Evolutionary conservation across 305 asterid species (phyloP).

Genomic region (Fraxinus sp.): DNA sequence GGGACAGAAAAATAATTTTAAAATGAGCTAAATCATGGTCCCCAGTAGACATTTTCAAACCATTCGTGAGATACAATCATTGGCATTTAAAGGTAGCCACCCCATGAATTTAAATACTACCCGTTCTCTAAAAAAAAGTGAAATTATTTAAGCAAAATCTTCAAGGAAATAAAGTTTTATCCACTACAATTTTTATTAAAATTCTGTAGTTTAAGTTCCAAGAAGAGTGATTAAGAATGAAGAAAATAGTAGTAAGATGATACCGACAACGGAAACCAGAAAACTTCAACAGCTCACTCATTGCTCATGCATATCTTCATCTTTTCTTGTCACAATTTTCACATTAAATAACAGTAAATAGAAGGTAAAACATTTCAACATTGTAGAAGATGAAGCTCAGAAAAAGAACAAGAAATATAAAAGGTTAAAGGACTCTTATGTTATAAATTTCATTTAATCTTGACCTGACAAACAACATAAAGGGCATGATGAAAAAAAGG

Average conservation of each 20-base stretch:
- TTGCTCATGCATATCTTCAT: not conserved
- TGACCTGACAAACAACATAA: not conserved
- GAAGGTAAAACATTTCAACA: not conserved
- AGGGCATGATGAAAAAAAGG: not conserved
- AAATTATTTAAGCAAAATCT: not conserved
- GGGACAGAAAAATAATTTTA: not conserved
- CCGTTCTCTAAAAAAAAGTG: not conserved
- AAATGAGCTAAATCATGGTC: not conserved
- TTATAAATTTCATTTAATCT: not conserved
- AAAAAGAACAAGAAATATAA: not conserved
- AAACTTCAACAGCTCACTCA: not conserved
- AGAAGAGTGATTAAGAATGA: not conserved
- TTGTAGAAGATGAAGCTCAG: not conserved
- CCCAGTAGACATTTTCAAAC: not conserved
- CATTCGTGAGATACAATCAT: not conserved
- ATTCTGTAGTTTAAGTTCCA: not conserved
- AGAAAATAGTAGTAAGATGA: not conserved
- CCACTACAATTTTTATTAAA: not conserved
- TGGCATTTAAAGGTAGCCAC: not conserved
- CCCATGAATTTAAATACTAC: not conserved
- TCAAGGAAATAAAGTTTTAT: not conserved
- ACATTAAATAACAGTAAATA: not conserved
- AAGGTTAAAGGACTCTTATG: not conserved
- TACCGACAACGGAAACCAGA: not conserved
- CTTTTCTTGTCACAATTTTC: not conserved